Percentiles rank a stretch among this genome's conserved stretches.
Evolutionary conservation across 768 basidiomycete species (phyloP).

Genomic region (Pholiota microspora): DNA sequence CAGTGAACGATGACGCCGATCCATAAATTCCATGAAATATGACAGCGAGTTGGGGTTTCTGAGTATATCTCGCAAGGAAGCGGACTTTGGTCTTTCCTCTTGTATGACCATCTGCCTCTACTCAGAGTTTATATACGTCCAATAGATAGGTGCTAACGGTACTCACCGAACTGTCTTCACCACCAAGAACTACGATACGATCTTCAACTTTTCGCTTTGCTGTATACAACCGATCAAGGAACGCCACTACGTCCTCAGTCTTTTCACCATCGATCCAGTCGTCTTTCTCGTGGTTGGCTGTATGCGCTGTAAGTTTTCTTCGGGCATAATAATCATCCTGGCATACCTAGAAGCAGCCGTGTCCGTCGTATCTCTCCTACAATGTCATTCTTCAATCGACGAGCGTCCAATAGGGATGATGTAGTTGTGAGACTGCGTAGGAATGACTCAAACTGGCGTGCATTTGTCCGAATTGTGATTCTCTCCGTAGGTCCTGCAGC

Average conservation of each 20-base stretch:
- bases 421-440: constrained; percentile 79
- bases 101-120: constrained; percentile 40
- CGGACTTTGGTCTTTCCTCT: constrained; percentile 43
- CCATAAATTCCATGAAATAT: constrained; percentile 99
- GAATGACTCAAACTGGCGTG: constrained; percentile 88
- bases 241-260: constrained; percentile 83
- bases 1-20: constrained; percentile 77
- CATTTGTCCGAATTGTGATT: constrained; percentile 80
- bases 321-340: background rate
- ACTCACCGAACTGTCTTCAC: constrained; percentile 60
- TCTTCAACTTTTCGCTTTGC: constrained; percentile 88
- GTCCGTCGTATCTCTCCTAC: constrained; percentile 89
- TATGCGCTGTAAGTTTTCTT: background rate
- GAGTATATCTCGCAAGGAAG: constrained; percentile 77
- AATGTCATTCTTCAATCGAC: constrained; percentile 89
- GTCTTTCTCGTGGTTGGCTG: constrained; percentile 84
- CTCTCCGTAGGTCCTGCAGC: constrained; percentile 50
- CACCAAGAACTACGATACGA: constrained; percentile 79
- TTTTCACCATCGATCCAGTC: constrained; percentile 87
- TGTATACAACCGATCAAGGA: constrained; percentile 83
- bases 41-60: constrained; percentile 87
- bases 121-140: constrained; percentile 5
- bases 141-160: background rate
- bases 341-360: constrained; percentile 62
- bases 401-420: constrained; percentile 84